Conservation (phyloP, 441 rosid genomes). For the Erysimum pusillum region DNA sequence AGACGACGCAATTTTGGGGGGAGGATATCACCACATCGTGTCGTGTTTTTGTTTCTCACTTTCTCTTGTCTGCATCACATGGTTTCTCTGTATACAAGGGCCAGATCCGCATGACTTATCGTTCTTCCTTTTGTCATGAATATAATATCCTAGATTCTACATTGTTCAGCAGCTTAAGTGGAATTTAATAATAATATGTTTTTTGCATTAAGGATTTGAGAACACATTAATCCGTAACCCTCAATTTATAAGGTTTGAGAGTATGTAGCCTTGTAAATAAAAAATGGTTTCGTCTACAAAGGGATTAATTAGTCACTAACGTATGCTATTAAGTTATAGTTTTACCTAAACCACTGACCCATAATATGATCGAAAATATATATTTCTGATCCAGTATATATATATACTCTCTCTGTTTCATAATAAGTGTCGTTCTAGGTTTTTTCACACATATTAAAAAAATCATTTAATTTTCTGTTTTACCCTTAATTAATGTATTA, state of each 20-base stretch:
- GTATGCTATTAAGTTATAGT: background rate
- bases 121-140: background rate
- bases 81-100: slow-evolving; percentile 9
- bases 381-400: slow-evolving; percentile 9
- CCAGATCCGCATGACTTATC: slow-evolving; percentile 15
- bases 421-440: too few relatives aligned
- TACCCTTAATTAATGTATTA: too few relatives aligned
- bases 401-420: too few relatives aligned
- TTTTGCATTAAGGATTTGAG: background rate
- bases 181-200: background rate
- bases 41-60: background rate
- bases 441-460: too few relatives aligned
- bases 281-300: background rate
- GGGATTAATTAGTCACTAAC: background rate
- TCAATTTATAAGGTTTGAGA: background rate
- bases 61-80: slow-evolving; percentile 18
- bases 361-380: slow-evolving; percentile 19
- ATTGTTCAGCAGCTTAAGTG: background rate
- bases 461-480: too few relatives aligned
- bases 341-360: background rate
- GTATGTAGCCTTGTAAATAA: background rate
- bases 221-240: background rate
- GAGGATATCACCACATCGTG: slow-evolving; percentile 9
- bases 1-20: slow-evolving; percentile 21
- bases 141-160: background rate